Base-by-base conservation (phyloP, 2,329 filamentous ascomycete species). In the Beauveria sp. region DNA sequence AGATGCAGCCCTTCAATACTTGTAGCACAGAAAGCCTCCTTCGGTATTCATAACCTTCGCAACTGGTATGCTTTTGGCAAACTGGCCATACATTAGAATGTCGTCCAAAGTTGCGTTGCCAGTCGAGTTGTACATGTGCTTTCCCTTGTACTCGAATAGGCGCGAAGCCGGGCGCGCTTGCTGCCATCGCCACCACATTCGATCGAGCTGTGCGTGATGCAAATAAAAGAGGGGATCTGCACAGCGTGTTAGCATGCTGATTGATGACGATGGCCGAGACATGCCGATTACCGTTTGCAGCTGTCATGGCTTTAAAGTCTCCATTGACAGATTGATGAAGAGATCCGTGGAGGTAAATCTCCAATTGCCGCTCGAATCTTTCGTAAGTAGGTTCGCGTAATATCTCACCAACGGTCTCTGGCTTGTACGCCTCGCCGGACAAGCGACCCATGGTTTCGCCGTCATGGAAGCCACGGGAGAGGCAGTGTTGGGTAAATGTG, bases 181-280 rank as follows among this genome's bases (percentile, higher is more conserved):
- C 53, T 64, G 63, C 63, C 63, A 64, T 5, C 30, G 49, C 63
- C 63, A 64, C 63, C 63, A 64, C 22, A 62, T 8, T n/a, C 53
- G 60, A 43, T 64, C 63, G 3, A 64, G 34, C n/a, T 60, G 38
- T 42, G 51, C 60, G 22, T 64, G 63, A 42, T 64, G 63, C 40
- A 64, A 5, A 18, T 55, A 64, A 28, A 64, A 64, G 9, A 64
- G 50, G 10, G 62, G 62, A 50, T 63, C 62, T 63, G 4, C 22
- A 3, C 14, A 3, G 12, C 14, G 6, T 14, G n/a, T 51, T 34
- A 38, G 47, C 30, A 16, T 16, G 5, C 43, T 8, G 46, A 42
- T n/a, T 22, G 47, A 6, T 12, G 3, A 10, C n/a, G 10, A 10
- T 38, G 5, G 5, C 6, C n/a, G 30, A 22, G 51, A 24, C 5